Evolutionary conservation across 2,329 filamentous ascomycete genomes (phyloP), one percentile per base, ranked within the genome.

Genomic region (Penicillium digitatum): DNA sequence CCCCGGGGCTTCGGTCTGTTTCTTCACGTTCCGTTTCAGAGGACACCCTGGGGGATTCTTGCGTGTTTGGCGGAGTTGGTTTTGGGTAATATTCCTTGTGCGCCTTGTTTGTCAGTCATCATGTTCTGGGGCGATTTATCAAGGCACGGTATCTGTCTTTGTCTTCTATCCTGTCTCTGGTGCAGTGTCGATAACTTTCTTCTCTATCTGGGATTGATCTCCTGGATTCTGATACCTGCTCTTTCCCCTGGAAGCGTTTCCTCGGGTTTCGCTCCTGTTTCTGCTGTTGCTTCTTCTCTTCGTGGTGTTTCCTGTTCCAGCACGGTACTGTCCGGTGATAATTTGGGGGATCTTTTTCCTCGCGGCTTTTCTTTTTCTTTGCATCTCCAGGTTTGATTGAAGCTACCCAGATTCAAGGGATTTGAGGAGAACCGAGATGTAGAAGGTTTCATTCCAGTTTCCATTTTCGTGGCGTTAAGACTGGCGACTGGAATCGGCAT

Each of bases 21-120:
- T 38, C 22, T 29, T 31, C 52, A 37, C 18, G 14, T 44, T 20
- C 34, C 16, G 26, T 52, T 34, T 31, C 8, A 26, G 20, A 26
- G 12, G 31, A 7, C 27, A 3, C 14, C n/a, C 39, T 26, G 27
- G 52, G 46, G 32, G 26, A 22, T 45, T 29, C 27, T 50, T 45
- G 52, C 52, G 52, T 55, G 34, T 51, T 55, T 43, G 27, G 32
- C 39, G 47, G 52, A 55, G 52, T 55, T 55, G 34, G 52, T 32
- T 44, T 39, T 51, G 46, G 52, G 47, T 51, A 24, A 51, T 51
- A 9, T 54, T 34, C 32, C 38, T 31, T 32, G 45, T 45, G 26
- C 38, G 37, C 32, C 35, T 35, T 29, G n/a, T 24, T 45, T 34
- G 45, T 24, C 37, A 32, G 27, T 34, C 48, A 43, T 51, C 52